Percentiles rank a stretch among this genome's conserved stretches.
These are phyloP conservation scores for Mortierella sp. DNA, from an alignment of 371 early-diverging fungal genomes.

Conservation along the genomic window DNA sequence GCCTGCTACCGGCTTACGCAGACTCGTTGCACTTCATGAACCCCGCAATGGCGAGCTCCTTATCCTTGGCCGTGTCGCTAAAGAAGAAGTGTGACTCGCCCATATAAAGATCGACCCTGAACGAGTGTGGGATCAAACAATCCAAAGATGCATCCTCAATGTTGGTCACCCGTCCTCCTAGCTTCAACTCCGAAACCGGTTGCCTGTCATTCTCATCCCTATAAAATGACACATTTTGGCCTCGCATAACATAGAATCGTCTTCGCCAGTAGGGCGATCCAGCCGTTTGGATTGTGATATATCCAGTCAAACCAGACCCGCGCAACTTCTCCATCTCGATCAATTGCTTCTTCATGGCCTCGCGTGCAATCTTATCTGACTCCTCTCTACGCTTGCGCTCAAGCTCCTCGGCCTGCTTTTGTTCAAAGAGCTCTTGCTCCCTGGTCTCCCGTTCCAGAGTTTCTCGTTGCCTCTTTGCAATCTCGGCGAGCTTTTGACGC, in stretches of 20 bases:
- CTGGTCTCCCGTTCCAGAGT: slow-evolving; percentile 50
- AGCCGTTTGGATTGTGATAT: slow-evolving; percentile 56
- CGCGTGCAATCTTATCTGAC: slow-evolving; percentile 39
- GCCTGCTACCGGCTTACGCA: slow-evolving; percentile 16
- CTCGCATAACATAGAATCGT: slow-evolving; percentile 61
- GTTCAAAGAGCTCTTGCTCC: slow-evolving; percentile 39
- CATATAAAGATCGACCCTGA: slow-evolving; percentile 51
- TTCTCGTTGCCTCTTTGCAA: slow-evolving; percentile 39
- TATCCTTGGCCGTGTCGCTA: slow-evolving; percentile 51
- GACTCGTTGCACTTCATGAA: slow-evolving; percentile 56
- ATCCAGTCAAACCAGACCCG: slow-evolving; percentile 52
- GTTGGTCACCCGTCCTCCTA: slow-evolving; percentile 51
- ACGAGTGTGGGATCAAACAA: slow-evolving; percentile 58
- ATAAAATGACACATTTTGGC: slow-evolving; percentile 55
- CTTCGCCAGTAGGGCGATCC: slow-evolving; percentile 63
- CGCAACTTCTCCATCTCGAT: slow-evolving; percentile 43
- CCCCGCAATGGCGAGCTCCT: slow-evolving; percentile 56
- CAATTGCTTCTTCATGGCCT: slow-evolving; percentile 52
- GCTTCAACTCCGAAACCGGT: slow-evolving; percentile 60
- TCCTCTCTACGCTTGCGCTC: slow-evolving; percentile 48
- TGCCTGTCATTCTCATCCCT: slow-evolving; percentile 57
- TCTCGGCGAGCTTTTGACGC: slow-evolving; percentile 41
- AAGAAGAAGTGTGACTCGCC: slow-evolving; percentile 58
- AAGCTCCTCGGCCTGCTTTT: slow-evolving; percentile 39
- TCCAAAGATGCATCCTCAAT: slow-evolving; percentile 57